Percentiles rank a stretch among this genome's conserved stretches.
phyloP scores from a whole-genome alignment of 257 asterid species.

The Lantana camara region DNA sequence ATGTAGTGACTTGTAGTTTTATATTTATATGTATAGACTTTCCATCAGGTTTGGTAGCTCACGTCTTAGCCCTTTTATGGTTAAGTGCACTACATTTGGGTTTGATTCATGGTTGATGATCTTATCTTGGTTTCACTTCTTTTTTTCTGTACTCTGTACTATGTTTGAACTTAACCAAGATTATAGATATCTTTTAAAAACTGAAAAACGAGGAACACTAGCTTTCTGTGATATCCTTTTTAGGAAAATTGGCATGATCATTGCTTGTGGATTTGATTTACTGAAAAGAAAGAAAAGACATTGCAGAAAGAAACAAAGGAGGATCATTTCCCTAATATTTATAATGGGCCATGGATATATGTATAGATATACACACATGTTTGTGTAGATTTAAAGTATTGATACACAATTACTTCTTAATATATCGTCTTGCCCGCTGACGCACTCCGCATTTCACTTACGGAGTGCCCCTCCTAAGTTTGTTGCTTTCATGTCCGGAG shows the following conservation, averaged over 20 bases:
- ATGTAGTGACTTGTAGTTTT: not conserved
- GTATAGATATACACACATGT: no score
- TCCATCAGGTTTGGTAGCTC: no score
- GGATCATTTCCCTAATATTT: no score
- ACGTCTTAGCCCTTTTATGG: not conserved
- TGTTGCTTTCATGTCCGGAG: no score
- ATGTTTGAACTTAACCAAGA: not conserved
- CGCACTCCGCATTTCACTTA: no score
- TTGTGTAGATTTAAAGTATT: no score
- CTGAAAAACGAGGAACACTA: not conserved
- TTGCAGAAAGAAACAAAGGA: slow-evolving; percentile 1
- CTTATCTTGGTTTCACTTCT: not conserved
- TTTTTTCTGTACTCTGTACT: not conserved
- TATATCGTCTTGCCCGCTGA: no score
- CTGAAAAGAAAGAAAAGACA: slow-evolving; percentile 1
- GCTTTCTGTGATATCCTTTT: not conserved
- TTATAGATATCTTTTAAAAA: not conserved
- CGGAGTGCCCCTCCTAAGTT: no score
- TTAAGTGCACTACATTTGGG: not conserved
- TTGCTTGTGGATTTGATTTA: not conserved
- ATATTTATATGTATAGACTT: not conserved
- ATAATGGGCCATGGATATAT: no score
- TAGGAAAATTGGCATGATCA: not conserved
- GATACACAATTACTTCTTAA: no score
- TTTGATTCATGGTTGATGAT: not conserved